These are phyloP conservation scores for Alternaria angustiovoidea DNA, from an alignment of 2,329 filamentous ascomycete genomes.

Conservation along the genomic window DNA sequence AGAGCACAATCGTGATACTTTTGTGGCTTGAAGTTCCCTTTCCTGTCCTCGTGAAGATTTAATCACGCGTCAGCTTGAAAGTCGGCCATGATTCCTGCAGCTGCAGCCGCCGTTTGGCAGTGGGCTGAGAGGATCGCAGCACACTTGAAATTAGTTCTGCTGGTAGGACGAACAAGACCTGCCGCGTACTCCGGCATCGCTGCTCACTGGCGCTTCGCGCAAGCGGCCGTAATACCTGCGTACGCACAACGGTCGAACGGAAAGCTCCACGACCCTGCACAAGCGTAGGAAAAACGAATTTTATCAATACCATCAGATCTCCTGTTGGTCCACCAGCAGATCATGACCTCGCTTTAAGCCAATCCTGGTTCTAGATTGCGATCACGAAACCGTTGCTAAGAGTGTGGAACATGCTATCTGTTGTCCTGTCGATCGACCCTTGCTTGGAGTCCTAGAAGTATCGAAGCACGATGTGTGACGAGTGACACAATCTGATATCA, in stretches of 20 bases:
- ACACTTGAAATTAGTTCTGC: slow-evolving; percentile 6
- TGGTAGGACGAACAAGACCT: slow-evolving; percentile 3
- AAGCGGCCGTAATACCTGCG: not conserved
- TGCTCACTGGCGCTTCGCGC: not conserved
- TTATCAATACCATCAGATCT: not conserved
- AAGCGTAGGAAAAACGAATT: not conserved
- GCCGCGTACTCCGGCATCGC: not conserved
- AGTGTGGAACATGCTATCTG: not conserved
- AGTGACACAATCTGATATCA: not conserved
- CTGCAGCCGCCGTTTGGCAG: slow-evolving; percentile 24
- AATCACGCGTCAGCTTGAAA: not conserved
- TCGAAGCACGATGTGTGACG: not conserved
- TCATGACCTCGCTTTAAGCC: not conserved
- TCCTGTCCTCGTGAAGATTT: not conserved
- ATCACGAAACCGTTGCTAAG: not conserved
- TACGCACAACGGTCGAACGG: not conserved
- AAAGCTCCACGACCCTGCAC: not conserved
- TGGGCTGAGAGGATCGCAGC: slow-evolving; percentile 16
- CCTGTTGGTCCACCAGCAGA: not conserved
- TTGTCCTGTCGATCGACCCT: not conserved
- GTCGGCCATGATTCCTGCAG: slow-evolving; percentile 35
- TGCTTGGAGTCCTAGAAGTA: not conserved
- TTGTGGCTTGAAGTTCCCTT: not conserved
- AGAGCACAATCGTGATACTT: not conserved
- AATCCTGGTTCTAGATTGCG: not conserved